Evolutionary conservation across 2,329 filamentous ascomycete genomes (phyloP).

Genomic region (Aspergillus sp.): DNA sequence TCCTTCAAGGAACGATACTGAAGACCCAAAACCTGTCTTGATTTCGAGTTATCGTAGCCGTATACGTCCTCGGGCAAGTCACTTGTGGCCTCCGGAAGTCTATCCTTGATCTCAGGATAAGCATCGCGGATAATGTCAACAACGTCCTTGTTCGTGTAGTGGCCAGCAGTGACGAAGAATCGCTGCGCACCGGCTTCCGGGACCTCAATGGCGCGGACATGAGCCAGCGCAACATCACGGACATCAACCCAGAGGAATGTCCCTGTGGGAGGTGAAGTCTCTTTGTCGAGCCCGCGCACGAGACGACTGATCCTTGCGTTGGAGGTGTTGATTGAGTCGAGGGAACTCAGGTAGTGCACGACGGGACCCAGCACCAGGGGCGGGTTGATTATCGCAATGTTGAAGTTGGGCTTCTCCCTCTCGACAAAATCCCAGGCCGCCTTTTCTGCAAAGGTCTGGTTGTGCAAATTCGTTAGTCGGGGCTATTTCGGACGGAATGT

Average conservation of each 20-base stretch:
- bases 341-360: slow-evolving; percentile 61
- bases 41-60: slow-evolving; percentile 40
- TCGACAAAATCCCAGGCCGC: slow-evolving; percentile 66
- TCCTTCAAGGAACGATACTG: slow-evolving; percentile 42
- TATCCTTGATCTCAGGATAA: slow-evolving; percentile 43
- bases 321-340: slow-evolving; percentile 70
- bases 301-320: slow-evolving; percentile 67
- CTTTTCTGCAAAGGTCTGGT: slow-evolving; percentile 60
- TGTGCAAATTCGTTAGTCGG: not conserved
- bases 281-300: slow-evolving; percentile 61
- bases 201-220: slow-evolving; percentile 48
- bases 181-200: slow-evolving; percentile 47
- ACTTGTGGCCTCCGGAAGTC: slow-evolving; percentile 38
- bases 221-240: slow-evolving; percentile 49
- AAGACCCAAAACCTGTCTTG: slow-evolving; percentile 42
- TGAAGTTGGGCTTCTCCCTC: slow-evolving; percentile 58
- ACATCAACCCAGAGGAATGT: slow-evolving; percentile 60
- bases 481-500: not conserved
- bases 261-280: slow-evolving; percentile 58
- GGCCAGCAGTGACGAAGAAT: slow-evolving; percentile 46
- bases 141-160: slow-evolving; percentile 44
- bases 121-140: slow-evolving; percentile 43
- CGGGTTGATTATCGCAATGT: slow-evolving; percentile 61
- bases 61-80: slow-evolving; percentile 33
- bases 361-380: slow-evolving; percentile 65